phyloP scores from a whole-genome alignment of 805 yeast species.

The Teunomyces funiuensis region DNA sequence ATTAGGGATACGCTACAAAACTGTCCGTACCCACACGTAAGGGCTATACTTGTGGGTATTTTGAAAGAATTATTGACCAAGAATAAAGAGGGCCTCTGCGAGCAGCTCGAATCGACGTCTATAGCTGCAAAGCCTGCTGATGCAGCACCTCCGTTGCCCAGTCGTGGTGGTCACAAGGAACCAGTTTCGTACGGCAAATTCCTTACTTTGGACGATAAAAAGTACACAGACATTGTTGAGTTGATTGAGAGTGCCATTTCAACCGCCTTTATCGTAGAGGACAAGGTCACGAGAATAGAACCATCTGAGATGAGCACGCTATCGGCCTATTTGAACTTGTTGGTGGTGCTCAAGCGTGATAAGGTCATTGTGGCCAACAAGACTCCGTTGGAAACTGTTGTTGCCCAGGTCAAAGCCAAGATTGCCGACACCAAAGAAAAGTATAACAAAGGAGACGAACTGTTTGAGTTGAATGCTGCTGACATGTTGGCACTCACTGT shows the following conservation, averaged over 20 bases:
- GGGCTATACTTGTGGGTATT: conserved; percentile 61
- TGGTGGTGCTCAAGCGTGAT: conserved; percentile 31
- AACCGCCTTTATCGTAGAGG: conserved; percentile 14
- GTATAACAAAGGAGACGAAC: conserved; percentile 15
- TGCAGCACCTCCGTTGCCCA: conserved; percentile 19
- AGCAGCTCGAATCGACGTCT: conserved; percentile 2
- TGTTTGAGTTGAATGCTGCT: conserved; percentile 29
- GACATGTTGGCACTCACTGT: conserved; percentile 35
- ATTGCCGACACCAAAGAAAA: conserved; percentile 16
- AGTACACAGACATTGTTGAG: conserved; percentile 43
- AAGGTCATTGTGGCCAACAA: conserved; percentile 16
- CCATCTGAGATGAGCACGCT: conserved; percentile 41
- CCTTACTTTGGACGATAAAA: conserved; percentile 42
- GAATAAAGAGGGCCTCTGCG: conserved; percentile 12
- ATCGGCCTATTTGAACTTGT: conserved; percentile 58
- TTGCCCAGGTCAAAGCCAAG: conserved; percentile 14
- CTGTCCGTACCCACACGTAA: conserved; percentile 65
- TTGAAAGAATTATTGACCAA: conserved; percentile 64
- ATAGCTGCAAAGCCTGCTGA: not conserved
- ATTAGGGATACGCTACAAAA: conserved; percentile 60
- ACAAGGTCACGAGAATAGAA: conserved; percentile 18
- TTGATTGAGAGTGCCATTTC: conserved; percentile 28
- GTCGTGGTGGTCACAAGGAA: conserved; percentile 11
- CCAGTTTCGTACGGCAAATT: conserved; percentile 33
- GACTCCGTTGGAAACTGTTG: conserved; percentile 14